These are phyloP conservation scores for Geosmithia flava DNA, from an alignment of 2,329 filamentous ascomycete genomes.

Conservation along the genomic window DNA sequence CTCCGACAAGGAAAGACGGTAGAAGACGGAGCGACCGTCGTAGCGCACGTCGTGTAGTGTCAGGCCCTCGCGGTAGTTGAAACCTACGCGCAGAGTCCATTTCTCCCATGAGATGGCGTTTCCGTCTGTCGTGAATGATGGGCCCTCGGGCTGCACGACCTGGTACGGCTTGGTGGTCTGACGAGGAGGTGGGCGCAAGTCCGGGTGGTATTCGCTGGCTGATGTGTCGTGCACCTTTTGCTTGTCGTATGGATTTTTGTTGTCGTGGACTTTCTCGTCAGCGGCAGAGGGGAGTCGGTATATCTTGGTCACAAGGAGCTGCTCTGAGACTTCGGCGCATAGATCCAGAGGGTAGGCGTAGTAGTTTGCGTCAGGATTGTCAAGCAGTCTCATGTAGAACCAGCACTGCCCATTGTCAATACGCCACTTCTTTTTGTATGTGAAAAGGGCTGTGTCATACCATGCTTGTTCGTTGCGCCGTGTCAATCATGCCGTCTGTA, in stretches of 20 bases:
- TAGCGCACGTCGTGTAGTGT: slow-evolving; percentile 56
- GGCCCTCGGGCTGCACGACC: slow-evolving; percentile 15
- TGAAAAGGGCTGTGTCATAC: slow-evolving; percentile 12
- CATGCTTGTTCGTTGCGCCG: slow-evolving; percentile 33
- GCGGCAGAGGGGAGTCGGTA: slow-evolving; percentile 26
- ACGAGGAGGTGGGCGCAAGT: slow-evolving; percentile 9
- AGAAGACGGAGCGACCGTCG: slow-evolving; percentile 49
- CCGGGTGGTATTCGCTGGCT: slow-evolving; percentile 28
- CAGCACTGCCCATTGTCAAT: slow-evolving; percentile 8
- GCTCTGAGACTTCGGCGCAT: slow-evolving; percentile 33
- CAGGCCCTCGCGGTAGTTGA: slow-evolving; percentile 54
- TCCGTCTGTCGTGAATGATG: slow-evolving; percentile 27
- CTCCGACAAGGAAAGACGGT: slow-evolving; percentile 51
- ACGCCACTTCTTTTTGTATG: not conserved
- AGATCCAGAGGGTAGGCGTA: slow-evolving; percentile 43
- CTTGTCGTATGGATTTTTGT: slow-evolving; percentile 22
- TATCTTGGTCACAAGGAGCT: slow-evolving; percentile 30
- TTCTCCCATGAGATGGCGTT: slow-evolving; percentile 41
- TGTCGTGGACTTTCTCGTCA: slow-evolving; percentile 13
- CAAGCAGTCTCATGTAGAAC: slow-evolving; percentile 14
- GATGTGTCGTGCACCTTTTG: slow-evolving; percentile 20
- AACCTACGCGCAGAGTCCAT: slow-evolving; percentile 54
- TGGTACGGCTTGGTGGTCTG: slow-evolving; percentile 16
- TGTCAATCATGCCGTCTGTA: slow-evolving; percentile 39
- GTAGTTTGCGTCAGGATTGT: slow-evolving; percentile 35